These are phyloP conservation scores for Trichodelitschia bisporula DNA, from an alignment of 495 filamentous ascomycete species.

Conservation along the genomic window DNA sequence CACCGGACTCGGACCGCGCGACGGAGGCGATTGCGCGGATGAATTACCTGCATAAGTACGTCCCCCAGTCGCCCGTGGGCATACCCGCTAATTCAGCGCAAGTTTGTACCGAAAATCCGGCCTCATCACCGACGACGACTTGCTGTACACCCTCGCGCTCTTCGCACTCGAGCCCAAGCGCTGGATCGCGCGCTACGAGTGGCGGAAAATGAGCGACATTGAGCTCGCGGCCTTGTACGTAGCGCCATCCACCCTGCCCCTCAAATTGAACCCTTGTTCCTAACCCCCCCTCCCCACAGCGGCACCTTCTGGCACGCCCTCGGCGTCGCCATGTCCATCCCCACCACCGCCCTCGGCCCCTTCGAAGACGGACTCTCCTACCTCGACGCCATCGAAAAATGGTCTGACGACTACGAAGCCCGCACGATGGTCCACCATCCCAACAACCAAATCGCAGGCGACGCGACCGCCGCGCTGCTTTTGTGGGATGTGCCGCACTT, in stretches of 20 bases:
- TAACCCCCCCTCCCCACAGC: no score
- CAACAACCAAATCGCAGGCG: slow-evolving; percentile 26
- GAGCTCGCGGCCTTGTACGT: slow-evolving; percentile 28
- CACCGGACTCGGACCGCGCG: slow-evolving; percentile 24
- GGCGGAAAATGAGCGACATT: slow-evolving; percentile 32
- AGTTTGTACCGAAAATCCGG: slow-evolving; percentile 29
- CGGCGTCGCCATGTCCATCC: slow-evolving; percentile 5
- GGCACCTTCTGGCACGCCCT: slow-evolving; percentile 6
- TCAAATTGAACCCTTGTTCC: no score
- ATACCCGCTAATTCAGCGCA: background rate
- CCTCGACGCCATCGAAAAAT: slow-evolving; percentile 3
- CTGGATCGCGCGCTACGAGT: slow-evolving; percentile 36
- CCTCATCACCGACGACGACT: slow-evolving; percentile 35
- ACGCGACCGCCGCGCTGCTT: slow-evolving; percentile 31
- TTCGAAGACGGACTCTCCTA: slow-evolving; percentile 7
- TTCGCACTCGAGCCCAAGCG: slow-evolving; percentile 33
- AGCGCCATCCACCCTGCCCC: no score
- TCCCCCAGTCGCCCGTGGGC: background rate
- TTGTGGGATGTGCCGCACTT: slow-evolving; percentile 28
- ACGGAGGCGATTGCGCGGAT: slow-evolving; percentile 32
- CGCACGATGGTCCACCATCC: slow-evolving; percentile 29
- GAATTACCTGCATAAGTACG: slow-evolving; percentile 31
- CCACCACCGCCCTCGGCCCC: slow-evolving; percentile 1
- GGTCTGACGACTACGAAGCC: slow-evolving; percentile 6
- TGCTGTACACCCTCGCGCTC: slow-evolving; percentile 41